A percentile compares a stretch with the other conserved stretches of the same genome.
Evolutionary conservation across 805 yeast species (phyloP).

Genomic region (Lipomyces sp.): DNA sequence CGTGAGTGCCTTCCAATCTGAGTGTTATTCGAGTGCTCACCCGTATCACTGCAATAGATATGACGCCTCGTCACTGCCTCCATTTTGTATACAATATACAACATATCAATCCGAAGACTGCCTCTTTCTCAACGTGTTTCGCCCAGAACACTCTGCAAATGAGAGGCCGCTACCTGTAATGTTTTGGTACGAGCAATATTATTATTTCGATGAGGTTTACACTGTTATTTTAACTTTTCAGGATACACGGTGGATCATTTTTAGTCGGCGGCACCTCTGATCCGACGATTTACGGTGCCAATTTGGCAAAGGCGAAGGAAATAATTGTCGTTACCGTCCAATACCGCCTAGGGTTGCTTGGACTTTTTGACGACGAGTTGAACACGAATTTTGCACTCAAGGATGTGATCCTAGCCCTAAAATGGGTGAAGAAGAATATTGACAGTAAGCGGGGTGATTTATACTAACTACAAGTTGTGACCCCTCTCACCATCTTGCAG

Average conservation of each 20-base stretch:
- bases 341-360: constrained; percentile 37
- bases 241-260: constrained; percentile 50
- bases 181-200: constrained; percentile 24
- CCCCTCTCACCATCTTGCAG: neutral
- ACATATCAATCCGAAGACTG: constrained; percentile 35
- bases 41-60: constrained; percentile 12
- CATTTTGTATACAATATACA: constrained; percentile 30
- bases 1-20: constrained; percentile 8
- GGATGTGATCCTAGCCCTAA: constrained; percentile 40
- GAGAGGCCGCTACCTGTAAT: constrained; percentile 22
- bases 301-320: constrained; percentile 34
- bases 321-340: constrained; percentile 39
- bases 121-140: constrained; percentile 33
- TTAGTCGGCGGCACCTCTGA: constrained; percentile 43
- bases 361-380: constrained; percentile 35
- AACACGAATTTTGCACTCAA: constrained; percentile 34
- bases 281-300: constrained; percentile 40
- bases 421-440: constrained; percentile 45
- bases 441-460: constrained; percentile 11
- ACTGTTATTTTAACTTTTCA: constrained; percentile 43
- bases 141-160: constrained; percentile 15
- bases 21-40: neutral
- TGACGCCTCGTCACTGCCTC: constrained; percentile 32
- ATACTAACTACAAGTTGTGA: neutral
- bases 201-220: neutral